Percentiles rank a stretch among this genome's conserved stretches.
Conservation (phyloP, 2,329 filamentous ascomycete species). For the Ascochyta rabiei region DNA sequence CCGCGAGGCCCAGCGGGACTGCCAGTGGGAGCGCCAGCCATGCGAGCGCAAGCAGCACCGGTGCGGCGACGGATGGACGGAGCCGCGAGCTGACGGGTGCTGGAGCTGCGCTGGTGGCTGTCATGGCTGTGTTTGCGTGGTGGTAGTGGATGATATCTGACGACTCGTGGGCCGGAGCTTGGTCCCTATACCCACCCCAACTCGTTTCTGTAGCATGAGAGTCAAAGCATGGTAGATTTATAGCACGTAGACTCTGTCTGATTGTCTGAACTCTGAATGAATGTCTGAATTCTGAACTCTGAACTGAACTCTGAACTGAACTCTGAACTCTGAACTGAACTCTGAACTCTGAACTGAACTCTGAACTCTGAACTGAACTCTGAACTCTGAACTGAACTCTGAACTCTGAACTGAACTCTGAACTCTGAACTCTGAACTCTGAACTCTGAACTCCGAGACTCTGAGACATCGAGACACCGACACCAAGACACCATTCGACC, state of each 20-base stretch:
- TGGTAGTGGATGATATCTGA: constrained; percentile 13
- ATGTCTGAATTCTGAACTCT: no score
- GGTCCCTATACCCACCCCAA: constrained; percentile 2
- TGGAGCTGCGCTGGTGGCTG: constrained; percentile 25
- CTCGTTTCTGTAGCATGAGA: neutral
- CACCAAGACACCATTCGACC: no score
- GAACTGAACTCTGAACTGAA: no score
- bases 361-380: no score
- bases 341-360: no score
- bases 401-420: no score
- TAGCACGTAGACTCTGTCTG: neutral
- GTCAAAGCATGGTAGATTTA: neutral
- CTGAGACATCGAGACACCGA: no score
- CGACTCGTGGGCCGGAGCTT: neutral
- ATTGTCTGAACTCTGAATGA: neutral
- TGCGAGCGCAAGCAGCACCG: constrained; percentile 17
- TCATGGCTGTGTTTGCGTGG: constrained; percentile 33
- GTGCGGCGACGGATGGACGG: constrained; percentile 27
- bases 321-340: no score
- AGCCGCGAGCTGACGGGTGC: constrained; percentile 30
- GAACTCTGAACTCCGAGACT: no score
- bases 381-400: no score
- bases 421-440: no score
- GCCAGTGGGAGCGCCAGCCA: constrained; percentile 1
- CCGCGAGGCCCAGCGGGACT: constrained; percentile 9